These are phyloP conservation scores for Myriosclerotinia scirpicola DNA, from an alignment of 2,329 filamentous ascomycete species.

Conservation along the genomic window DNA sequence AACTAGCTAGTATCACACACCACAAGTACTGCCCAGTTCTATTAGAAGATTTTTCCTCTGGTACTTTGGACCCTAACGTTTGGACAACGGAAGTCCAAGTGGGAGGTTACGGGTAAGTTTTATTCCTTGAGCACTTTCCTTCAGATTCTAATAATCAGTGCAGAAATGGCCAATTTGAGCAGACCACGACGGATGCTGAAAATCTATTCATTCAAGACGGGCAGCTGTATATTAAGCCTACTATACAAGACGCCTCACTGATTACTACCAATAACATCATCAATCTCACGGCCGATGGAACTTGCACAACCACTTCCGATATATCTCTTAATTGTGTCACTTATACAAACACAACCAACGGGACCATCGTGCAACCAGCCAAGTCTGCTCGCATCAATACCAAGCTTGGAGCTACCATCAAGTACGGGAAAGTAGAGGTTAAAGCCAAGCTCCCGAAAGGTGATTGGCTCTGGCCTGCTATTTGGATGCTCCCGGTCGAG, in stretches of 20 bases:
- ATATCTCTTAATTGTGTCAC: conserved; percentile 62
- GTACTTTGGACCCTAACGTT: conserved; percentile 41
- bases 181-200: conserved; percentile 69
- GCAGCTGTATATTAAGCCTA: conserved; percentile 72
- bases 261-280: conserved; percentile 67
- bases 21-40: conserved; percentile 73
- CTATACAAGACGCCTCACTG: conserved; percentile 66
- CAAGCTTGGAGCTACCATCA: conserved; percentile 68
- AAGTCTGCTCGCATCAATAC: conserved; percentile 79
- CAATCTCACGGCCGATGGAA: conserved; percentile 64
- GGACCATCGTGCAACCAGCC: conserved; percentile 73
- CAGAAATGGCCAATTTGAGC: conserved; percentile 79
- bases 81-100: conserved; percentile 53
- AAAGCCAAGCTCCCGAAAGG: conserved; percentile 72
- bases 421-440: conserved; percentile 79
- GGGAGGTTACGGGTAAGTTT: conserved; percentile 48
- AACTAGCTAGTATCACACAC: conserved; percentile 64
- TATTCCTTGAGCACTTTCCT: conserved; percentile 46
- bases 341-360: conserved; percentile 73
- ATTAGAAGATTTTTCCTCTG: conserved; percentile 46
- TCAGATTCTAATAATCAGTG: neutral
- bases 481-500: conserved; percentile 81
- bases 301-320: conserved; percentile 60
- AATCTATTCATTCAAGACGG: conserved; percentile 74
- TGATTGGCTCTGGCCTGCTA: conserved; percentile 90